Evolutionary conservation across 768 basidiomycete genomes (phyloP).

Genomic region (Kwoniella sp.): DNA sequence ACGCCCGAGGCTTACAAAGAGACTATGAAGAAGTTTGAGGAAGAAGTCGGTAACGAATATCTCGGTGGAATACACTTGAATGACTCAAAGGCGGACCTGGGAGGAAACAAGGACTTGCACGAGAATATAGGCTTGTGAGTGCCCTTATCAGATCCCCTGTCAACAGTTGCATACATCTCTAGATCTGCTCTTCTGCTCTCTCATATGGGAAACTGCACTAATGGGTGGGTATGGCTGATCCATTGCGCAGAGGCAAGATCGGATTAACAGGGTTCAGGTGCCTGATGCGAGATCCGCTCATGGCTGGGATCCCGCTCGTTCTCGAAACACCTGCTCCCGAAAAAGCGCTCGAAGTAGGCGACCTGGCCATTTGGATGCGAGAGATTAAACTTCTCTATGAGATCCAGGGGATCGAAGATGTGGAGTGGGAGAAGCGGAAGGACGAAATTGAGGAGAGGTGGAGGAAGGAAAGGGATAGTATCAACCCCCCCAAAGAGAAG

Average conservation of each 20-base stretch:
- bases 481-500: slow-evolving; percentile 45
- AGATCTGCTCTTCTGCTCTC: too few species aligned
- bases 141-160: too few species aligned
- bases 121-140: slow-evolving; percentile 81
- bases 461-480: slow-evolving; percentile 43
- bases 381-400: slow-evolving; percentile 69
- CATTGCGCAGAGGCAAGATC: slow-evolving; percentile 64
- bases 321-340: slow-evolving; percentile 80
- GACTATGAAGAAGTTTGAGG: slow-evolving; percentile 68
- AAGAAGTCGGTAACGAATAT: slow-evolving; percentile 70
- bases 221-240: too few species aligned
- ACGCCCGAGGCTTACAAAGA: slow-evolving; percentile 72
- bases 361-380: slow-evolving; percentile 66
- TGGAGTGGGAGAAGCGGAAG: slow-evolving; percentile 37
- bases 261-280: slow-evolving; percentile 66
- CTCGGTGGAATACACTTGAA: slow-evolving; percentile 83
- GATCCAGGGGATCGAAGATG: slow-evolving; percentile 51
- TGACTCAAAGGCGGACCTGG: slow-evolving; percentile 68
- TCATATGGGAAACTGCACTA: too few species aligned
- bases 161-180: background rate
- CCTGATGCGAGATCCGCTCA: slow-evolving; percentile 69
- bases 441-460: slow-evolving; percentile 42
- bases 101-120: slow-evolving; percentile 73
- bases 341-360: slow-evolving; percentile 49
- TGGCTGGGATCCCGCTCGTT: slow-evolving; percentile 72